A percentile compares a stretch with the other conserved stretches of the same genome.
Conservation (phyloP, 2,329 filamentous ascomycete genomes). For the Laburnicola sp. region DNA sequence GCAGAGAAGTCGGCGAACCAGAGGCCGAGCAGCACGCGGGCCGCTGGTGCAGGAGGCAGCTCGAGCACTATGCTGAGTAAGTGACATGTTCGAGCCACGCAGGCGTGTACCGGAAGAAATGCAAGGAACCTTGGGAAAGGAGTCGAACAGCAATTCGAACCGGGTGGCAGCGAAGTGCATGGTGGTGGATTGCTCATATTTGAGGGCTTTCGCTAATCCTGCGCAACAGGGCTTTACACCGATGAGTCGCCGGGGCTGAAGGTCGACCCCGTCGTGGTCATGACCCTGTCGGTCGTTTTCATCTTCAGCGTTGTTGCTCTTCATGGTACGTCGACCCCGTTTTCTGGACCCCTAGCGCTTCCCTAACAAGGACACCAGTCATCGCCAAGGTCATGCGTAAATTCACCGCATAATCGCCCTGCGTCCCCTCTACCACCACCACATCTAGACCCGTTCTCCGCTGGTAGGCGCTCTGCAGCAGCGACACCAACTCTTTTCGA, state of each 20-base stretch:
- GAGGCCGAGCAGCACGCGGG: constrained; percentile 86
- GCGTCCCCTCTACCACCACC: constrained; percentile 12
- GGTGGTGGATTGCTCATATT: background rate
- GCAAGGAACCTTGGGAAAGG: background rate
- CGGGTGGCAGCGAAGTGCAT: background rate
- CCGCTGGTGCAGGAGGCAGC: constrained; percentile 91
- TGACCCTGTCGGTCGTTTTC: constrained; percentile 95
- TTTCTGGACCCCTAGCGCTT: background rate
- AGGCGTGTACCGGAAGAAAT: background rate
- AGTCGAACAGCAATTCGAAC: no score
- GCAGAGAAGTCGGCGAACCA: constrained; percentile 97
- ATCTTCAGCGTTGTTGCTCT: constrained; percentile 98
- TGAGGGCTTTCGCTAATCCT: constrained; percentile 19
- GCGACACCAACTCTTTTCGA: constrained; percentile 15
- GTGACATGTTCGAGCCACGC: constrained; percentile 42
- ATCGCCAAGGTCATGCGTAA: constrained; percentile 93
- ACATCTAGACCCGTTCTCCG: constrained; percentile 8
- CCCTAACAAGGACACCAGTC: constrained; percentile 59
- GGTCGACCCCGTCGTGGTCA: constrained; percentile 95
- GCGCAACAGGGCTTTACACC: constrained; percentile 79
- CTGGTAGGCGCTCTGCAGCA: constrained; percentile 26
- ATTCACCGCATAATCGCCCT: constrained; percentile 64
- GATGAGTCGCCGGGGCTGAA: constrained; percentile 97
- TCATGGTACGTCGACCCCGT: constrained; percentile 72
- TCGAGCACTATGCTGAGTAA: constrained; percentile 98